phyloP scores from a whole-genome alignment of 345 rosid species.

The Citrus sp. region DNA sequence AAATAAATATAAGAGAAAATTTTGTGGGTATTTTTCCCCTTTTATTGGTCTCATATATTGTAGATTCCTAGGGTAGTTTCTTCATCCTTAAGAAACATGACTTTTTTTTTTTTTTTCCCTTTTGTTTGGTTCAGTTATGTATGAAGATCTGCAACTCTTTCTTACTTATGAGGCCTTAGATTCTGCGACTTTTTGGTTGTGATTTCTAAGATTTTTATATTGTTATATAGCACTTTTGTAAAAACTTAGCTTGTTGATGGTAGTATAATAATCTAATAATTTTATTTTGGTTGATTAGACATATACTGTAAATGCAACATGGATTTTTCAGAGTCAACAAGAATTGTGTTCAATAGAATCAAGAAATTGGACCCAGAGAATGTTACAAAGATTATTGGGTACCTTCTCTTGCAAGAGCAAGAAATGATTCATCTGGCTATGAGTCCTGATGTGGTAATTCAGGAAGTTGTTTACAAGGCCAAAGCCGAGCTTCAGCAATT shows the following conservation, averaged over 20 bases:
- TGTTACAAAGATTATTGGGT: slow-evolving; percentile 49
- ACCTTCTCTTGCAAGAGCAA: slow-evolving; percentile 41
- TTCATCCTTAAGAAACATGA: background rate
- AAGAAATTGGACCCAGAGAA: slow-evolving; percentile 52
- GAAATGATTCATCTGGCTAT: slow-evolving; percentile 42
- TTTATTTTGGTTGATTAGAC: slow-evolving; percentile 16
- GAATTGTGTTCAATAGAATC: slow-evolving; percentile 40
- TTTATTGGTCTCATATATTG: background rate
- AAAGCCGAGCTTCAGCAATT: slow-evolving; percentile 42
- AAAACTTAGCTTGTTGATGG: background rate
- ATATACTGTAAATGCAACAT: slow-evolving; percentile 22
- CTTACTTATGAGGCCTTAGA: slow-evolving; percentile 7
- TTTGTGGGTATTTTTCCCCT: background rate
- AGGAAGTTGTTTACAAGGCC: slow-evolving; percentile 38
- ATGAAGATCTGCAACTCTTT: slow-evolving; percentile 24
- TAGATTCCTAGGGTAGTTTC: background rate
- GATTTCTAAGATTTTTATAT: background rate
- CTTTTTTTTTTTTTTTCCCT: background rate
- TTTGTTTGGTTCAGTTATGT: background rate
- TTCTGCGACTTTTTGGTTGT: slow-evolving; percentile 10
- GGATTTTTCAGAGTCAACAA: slow-evolving; percentile 48
- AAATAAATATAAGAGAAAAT: background rate
- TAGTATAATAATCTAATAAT: background rate
- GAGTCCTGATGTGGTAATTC: slow-evolving; percentile 44
- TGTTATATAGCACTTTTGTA: background rate